These are phyloP conservation scores for maize (Zea mays) DNA, from an alignment of 176 grass and related monocot genomes.

Conservation along the genomic window DNA sequence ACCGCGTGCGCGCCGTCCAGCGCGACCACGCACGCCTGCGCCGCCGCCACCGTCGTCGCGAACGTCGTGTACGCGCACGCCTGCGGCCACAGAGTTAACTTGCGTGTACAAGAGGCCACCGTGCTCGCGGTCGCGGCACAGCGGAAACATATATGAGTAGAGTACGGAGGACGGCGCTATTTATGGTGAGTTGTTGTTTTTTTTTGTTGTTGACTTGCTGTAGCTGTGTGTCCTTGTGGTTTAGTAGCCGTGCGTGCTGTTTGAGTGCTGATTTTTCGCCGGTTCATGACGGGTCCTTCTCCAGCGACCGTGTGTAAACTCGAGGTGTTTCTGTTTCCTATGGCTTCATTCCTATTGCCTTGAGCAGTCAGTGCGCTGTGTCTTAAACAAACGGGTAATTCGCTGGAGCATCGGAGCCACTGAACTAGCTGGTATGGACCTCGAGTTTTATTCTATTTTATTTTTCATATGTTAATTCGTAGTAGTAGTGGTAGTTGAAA, in stretches of 20 bases:
- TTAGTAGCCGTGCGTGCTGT: background rate
- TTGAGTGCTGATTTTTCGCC: background rate
- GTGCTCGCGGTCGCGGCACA: background rate
- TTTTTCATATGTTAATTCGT: background rate
- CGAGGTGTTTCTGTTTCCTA: background rate
- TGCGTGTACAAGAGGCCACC: background rate
- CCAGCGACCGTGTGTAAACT: background rate
- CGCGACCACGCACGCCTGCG: slow-evolving; percentile 64
- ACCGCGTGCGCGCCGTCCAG: slow-evolving; percentile 46
- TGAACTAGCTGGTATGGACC: background rate
- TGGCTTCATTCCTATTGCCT: background rate
- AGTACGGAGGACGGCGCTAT: background rate
- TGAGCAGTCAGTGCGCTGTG: slow-evolving; percentile 20
- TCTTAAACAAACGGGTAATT: background rate
- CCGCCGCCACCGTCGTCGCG: slow-evolving; percentile 58
- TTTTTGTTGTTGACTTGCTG: background rate
- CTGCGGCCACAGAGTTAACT: background rate
- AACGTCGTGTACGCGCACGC: slow-evolving; percentile 63
- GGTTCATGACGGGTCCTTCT: too few species aligned
- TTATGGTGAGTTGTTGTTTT: background rate
- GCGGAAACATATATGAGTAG: too few species aligned
- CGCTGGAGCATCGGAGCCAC: background rate
- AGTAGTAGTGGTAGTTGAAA: too few species aligned
- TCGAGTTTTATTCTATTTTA: background rate
- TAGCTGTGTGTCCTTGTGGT: background rate